phyloP scores from a whole-genome alignment of 306 rosid genomes.

The Benincasa hispida region DNA sequence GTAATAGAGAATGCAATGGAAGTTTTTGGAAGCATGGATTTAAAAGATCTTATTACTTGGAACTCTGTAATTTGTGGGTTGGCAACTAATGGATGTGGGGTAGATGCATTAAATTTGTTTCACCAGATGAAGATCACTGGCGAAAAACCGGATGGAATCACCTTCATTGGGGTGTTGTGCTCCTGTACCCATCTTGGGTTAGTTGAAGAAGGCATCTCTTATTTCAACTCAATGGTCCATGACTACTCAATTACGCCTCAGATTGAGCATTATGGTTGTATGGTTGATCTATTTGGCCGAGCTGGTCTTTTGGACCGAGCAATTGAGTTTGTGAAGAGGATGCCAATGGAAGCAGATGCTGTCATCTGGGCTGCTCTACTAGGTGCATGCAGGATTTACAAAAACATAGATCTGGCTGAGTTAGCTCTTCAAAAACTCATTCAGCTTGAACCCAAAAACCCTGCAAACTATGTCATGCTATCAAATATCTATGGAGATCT shows the following conservation, averaged over 20 bases:
- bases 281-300: conserved; percentile 46
- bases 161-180: conserved; percentile 52
- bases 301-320: conserved; percentile 54
- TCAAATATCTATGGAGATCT: conserved; percentile 68
- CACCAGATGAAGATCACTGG: conserved; percentile 40
- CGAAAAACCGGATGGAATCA: conserved; percentile 36
- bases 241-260: conserved; percentile 35
- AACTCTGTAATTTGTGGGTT: conserved; percentile 34
- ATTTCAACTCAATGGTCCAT: conserved; percentile 48
- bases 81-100: conserved; percentile 48
- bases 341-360: conserved; percentile 56
- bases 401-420: conserved; percentile 37
- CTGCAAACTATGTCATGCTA: conserved; percentile 63
- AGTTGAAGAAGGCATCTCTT: conserved; percentile 36
- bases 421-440: conserved; percentile 41
- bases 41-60: conserved; percentile 40
- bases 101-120: conserved; percentile 48
- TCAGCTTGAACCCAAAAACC: conserved; percentile 66
- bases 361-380: conserved; percentile 44
- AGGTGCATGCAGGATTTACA: conserved; percentile 31
- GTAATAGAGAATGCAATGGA: conserved; percentile 33
- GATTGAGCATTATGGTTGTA: conserved; percentile 48
- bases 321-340: conserved; percentile 38
- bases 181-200: conserved; percentile 67
- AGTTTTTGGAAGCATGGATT: conserved; percentile 38